Percentiles rank a stretch among this genome's conserved stretches.
Evolutionary conservation across 805 yeast species (phyloP).

Genomic region (Ogataea parapolymorpha): DNA sequence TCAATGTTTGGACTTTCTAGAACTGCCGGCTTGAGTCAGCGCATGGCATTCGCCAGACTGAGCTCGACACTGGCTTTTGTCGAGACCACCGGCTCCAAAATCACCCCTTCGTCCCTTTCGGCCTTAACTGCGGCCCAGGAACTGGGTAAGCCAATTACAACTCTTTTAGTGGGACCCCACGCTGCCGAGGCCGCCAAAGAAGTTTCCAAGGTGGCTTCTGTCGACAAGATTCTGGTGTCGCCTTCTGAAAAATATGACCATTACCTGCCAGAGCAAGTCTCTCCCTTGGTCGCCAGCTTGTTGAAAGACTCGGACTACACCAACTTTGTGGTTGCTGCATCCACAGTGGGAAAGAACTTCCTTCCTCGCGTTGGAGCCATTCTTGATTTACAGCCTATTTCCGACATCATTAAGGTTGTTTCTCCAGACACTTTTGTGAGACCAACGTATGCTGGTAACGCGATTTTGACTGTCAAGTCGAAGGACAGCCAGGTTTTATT

Average conservation of each 20-base stretch:
- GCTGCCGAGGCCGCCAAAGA: slow-evolving; percentile 49
- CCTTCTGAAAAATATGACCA: slow-evolving; percentile 59
- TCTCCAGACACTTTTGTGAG: slow-evolving; percentile 73
- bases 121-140: slow-evolving; percentile 74
- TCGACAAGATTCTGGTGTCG: slow-evolving; percentile 57
- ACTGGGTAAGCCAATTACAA: slow-evolving; percentile 77
- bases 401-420: slow-evolving; percentile 72
- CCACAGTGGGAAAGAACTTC: slow-evolving; percentile 84
- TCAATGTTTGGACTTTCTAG: slow-evolving; percentile 8
- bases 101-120: slow-evolving; percentile 68
- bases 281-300: slow-evolving; percentile 59
- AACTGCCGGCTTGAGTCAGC: slow-evolving; percentile 2
- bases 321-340: slow-evolving; percentile 76
- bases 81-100: slow-evolving; percentile 54
- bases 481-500: slow-evolving; percentile 62
- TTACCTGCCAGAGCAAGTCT: slow-evolving; percentile 72
- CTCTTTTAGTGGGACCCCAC: slow-evolving; percentile 65
- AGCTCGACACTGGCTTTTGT: slow-evolving; percentile 75
- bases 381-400: slow-evolving; percentile 81
- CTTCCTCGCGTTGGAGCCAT: slow-evolving; percentile 86
- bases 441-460: slow-evolving; percentile 97
- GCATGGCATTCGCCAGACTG: slow-evolving; percentile 33
- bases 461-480: slow-evolving; percentile 74
- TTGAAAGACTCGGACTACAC: slow-evolving; percentile 47
- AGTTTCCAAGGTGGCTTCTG: slow-evolving; percentile 50